Base-by-base conservation (phyloP, 2,329 filamentous ascomycete genomes). In the Chrysoporthe austroafricana region DNA sequence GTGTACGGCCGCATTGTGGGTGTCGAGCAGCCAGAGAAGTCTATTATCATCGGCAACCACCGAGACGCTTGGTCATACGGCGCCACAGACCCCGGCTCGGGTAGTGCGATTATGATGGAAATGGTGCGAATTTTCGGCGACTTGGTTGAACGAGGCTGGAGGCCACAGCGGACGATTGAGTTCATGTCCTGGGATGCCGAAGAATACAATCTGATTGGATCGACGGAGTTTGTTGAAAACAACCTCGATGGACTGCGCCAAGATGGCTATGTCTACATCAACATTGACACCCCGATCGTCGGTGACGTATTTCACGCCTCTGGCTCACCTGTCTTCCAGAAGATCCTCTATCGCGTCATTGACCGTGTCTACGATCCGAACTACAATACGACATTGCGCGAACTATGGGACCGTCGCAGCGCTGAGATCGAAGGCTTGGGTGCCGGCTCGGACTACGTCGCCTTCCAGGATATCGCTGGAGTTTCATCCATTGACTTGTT, bases 131-230 rank as follows among this genome's bases (percentile, higher is more conserved):
- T 97, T 61, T 92, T 99, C 73, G 93, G 94, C 52, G 88, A 93
- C 71, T 85, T 98, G 18, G 84, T 90, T 32, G 79, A 84, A 18
- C 87, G 89, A 67, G 95, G 94, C 64, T 99, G 96, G 96, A 87
- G 92, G 36, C 96, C 96, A 1, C 83, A 97, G 18, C 90, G 96
- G n/a, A 96, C 93, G 3, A 97, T 99, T 71, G 92, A 97, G 77
- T 98, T 99, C 78, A 94, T 94, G 75, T 97, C 93, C 44, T 99
- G 96, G 96, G 96, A 99, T 77, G 96, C 88, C 4, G 91, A 91
- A 73, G 93, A 95, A 78, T 98, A 97, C 81, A 97, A 97, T 78
- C 82, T 96, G 58, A 92, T 97, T 67, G 96, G 96, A 9, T 97
- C 93, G 13, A 98, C 96, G 1, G 96, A 99, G 77, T 95, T 91